Conservation (phyloP, 2,329 filamentous ascomycete species). For the Colletotrichum limetticola region DNA sequence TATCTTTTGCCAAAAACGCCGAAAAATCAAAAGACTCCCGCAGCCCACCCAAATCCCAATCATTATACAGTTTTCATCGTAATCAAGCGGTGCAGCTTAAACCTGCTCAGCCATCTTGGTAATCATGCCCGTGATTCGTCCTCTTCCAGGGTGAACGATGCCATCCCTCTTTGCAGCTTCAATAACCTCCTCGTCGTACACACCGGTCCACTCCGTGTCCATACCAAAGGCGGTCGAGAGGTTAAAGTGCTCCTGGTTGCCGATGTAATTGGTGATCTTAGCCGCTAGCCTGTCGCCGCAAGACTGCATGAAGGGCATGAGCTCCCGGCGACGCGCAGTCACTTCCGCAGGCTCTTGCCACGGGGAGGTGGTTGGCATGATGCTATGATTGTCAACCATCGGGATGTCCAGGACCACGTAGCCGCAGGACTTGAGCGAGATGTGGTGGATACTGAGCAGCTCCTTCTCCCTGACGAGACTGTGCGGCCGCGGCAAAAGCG, state of each 20-base stretch:
- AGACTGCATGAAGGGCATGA: slow-evolving; percentile 47
- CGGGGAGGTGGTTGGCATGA: slow-evolving; percentile 41
- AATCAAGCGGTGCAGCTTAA: neutral
- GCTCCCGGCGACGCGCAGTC: slow-evolving; percentile 20
- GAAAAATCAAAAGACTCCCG: neutral
- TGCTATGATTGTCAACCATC: slow-evolving; percentile 48
- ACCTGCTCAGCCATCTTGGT: slow-evolving; percentile 19
- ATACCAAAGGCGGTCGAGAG: slow-evolving; percentile 48
- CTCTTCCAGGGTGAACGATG: slow-evolving; percentile 46
- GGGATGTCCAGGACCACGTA: slow-evolving; percentile 59
- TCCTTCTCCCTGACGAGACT: slow-evolving; percentile 41
- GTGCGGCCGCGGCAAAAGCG: slow-evolving; percentile 39
- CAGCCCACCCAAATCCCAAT: neutral
- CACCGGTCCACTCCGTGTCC: slow-evolving; percentile 47
- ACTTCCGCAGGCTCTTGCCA: slow-evolving; percentile 30
- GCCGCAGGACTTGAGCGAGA: slow-evolving; percentile 70
- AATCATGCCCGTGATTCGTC: slow-evolving; percentile 53
- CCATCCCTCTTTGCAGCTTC: slow-evolving; percentile 49
- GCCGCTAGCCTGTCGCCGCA: slow-evolving; percentile 49
- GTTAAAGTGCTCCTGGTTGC: slow-evolving; percentile 41
- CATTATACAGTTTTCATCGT: neutral
- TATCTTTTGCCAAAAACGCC: slow-evolving; percentile 5
- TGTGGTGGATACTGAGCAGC: slow-evolving; percentile 45
- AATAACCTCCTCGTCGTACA: slow-evolving; percentile 46
- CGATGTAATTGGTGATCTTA: slow-evolving; percentile 45